Percentiles rank a stretch among this genome's conserved stretches.
These are phyloP conservation scores for Diaporthe nobilis DNA, from an alignment of 2,329 filamentous ascomycete species.

Conservation along the genomic window DNA sequence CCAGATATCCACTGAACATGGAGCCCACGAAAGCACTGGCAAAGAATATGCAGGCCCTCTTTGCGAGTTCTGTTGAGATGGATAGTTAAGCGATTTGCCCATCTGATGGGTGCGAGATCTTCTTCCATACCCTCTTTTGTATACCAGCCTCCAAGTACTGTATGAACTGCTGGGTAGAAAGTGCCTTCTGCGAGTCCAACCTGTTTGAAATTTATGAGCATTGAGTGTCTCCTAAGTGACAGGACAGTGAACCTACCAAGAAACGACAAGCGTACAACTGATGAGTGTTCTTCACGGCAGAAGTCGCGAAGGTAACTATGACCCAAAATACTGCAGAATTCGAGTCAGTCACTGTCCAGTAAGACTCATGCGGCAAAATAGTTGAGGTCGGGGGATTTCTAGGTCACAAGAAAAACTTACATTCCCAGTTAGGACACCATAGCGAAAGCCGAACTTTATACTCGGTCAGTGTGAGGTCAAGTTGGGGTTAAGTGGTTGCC, in stretches of 20 bases:
- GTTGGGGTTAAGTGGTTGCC: background rate
- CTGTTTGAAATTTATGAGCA: slow-evolving; percentile 8
- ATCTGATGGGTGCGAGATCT: too few species aligned
- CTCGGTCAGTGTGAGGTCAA: background rate
- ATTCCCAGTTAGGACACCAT: slow-evolving; percentile 43
- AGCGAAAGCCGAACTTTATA: slow-evolving; percentile 39
- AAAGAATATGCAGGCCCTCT: slow-evolving; percentile 42
- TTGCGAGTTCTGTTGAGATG: slow-evolving; percentile 31
- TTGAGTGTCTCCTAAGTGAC: background rate
- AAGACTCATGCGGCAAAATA: too few species aligned
- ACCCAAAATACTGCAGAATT: slow-evolving; percentile 38
- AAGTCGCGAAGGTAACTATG: slow-evolving; percentile 41
- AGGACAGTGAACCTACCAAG: slow-evolving; percentile 15
- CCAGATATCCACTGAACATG: slow-evolving; percentile 42
- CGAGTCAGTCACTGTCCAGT: background rate
- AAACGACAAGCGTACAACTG: slow-evolving; percentile 41
- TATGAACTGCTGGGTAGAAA: slow-evolving; percentile 42
- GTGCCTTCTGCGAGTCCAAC: slow-evolving; percentile 42
- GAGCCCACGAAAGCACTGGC: slow-evolving; percentile 40
- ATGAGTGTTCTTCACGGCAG: slow-evolving; percentile 40
- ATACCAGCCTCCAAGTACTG: slow-evolving; percentile 42
- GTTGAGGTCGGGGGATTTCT: too few species aligned
- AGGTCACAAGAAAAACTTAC: background rate
- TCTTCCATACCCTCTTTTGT: slow-evolving; percentile 35
- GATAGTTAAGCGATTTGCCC: background rate